Evolutionary conservation across 108 stramenopile species (phyloP), one percentile per base, ranked within the genome.

Genomic region (Asterionellopsis glacialis): DNA sequence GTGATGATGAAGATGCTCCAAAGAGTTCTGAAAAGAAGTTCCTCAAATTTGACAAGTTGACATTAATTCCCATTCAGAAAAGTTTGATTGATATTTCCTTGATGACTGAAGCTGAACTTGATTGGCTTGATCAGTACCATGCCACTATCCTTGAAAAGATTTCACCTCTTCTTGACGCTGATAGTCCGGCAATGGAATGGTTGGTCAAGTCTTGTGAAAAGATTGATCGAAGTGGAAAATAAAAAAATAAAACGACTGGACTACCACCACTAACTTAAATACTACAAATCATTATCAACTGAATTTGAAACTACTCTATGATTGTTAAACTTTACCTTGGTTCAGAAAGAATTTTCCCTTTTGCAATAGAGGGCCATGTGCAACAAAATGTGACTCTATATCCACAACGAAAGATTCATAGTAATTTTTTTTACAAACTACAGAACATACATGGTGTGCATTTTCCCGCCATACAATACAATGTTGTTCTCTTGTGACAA

Each of bases 61-160:
- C 95, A 3, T 68, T 92, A 81, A 91, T 92, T 63, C 95, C 95
- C 12, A 94, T 96, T 61, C 87, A 93, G 67, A 84, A 82, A 50
- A 89, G 87, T 66, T 66, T 92, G 55, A 94, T 96, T 64, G 75
- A 89, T 21, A 21, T 81, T 10, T 61, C 68, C 14, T 55, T 93
- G 39, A 82, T 93, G 88, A 79, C 78, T 15, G 51, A 68, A 4
- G 68, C 64, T 13, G 95, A 96, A 68, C 54, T 92, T 26, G 82
- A 90, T 59, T 96, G 91, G 91, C 63, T 96, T 59, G 88, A 96
- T 78, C 61, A 70, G 9, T 96, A 96, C 53, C 95, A 96, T 51
- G 67, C 70, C 45, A 67, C 80, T 52, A 87, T 95, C 24, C 70
- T 87, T 27, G 69, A 67, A 41, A 88, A 92, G 54, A 86, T 95